phyloP scores from a whole-genome alignment of 495 filamentous ascomycete genomes.

The Alectoria sarmentosa region DNA sequence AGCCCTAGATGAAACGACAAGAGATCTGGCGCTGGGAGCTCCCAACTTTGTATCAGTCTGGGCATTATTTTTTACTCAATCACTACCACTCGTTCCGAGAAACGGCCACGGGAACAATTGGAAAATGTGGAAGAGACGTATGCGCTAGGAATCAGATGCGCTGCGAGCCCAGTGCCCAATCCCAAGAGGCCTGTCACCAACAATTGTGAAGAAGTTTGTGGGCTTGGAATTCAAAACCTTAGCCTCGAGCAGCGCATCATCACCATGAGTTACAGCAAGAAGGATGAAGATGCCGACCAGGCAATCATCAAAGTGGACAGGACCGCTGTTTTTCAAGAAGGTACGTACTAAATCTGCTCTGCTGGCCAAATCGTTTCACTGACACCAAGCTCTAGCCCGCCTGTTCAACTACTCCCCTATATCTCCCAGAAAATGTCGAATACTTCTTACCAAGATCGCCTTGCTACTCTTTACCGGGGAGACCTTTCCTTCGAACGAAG shows the following conservation, averaged over 20 bases:
- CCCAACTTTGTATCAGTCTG: not conserved
- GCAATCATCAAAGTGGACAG: conserved; percentile 93
- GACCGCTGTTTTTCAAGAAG: conserved; percentile 98
- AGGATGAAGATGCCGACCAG: conserved; percentile 93
- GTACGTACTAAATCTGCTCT: conserved; percentile 43
- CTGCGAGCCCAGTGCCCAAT: not conserved
- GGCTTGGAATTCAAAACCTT: not conserved
- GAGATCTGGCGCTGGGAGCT: conserved; percentile 13
- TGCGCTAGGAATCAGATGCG: not conserved
- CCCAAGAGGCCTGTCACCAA: conserved; percentile 3
- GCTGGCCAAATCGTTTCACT: conserved; percentile 10
- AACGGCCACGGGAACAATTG: not conserved
- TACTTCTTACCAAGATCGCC: conserved; percentile 94
- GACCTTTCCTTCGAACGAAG: conserved; percentile 93
- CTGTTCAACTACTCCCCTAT: conserved; percentile 96
- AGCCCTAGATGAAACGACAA: conserved; percentile 6
- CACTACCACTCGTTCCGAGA: not conserved
- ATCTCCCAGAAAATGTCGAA: conserved; percentile 88
- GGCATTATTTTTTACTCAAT: not conserved
- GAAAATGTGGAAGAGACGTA: not conserved
- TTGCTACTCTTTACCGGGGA: conserved; percentile 96
- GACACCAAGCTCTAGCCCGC: conserved; percentile 56
- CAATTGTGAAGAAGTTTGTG: conserved; percentile 4
- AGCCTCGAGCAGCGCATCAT: conserved; percentile 1
- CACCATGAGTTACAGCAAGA: conserved; percentile 93